Percentiles rank a stretch among this genome's conserved stretches.
phyloP scores from a whole-genome alignment of 495 filamentous ascomycete genomes.

The Parachaetomium inaequale region DNA sequence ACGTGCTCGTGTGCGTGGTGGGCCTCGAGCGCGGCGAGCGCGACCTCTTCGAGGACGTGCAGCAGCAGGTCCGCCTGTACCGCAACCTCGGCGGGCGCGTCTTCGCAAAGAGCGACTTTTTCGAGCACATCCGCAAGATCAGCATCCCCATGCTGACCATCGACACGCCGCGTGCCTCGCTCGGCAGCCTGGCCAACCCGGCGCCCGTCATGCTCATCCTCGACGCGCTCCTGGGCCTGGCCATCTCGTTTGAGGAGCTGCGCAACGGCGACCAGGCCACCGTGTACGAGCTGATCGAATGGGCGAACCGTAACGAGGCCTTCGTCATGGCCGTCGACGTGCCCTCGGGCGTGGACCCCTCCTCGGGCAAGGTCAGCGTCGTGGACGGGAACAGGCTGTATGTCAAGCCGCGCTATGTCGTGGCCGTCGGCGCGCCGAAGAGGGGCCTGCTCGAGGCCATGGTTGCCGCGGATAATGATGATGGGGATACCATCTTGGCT shows the following conservation, averaged over 20 bases:
- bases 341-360: constrained; percentile 79
- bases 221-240: constrained; percentile 82
- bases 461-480: constrained; percentile 53
- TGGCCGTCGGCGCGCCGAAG: constrained; percentile 81
- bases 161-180: constrained; percentile 33
- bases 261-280: constrained; percentile 75
- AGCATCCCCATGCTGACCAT: constrained; percentile 38
- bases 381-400: constrained; percentile 68
- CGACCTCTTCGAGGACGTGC: constrained; percentile 65
- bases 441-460: constrained; percentile 72
- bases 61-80: constrained; percentile 71
- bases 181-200: constrained; percentile 34
- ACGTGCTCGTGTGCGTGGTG: constrained; percentile 77
- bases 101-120: constrained; percentile 52
- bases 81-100: constrained; percentile 72
- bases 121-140: constrained; percentile 46
- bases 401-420: constrained; percentile 70
- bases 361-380: constrained; percentile 57
- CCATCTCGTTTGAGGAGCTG: constrained; percentile 78
- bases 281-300: constrained; percentile 78
- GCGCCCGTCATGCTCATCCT: constrained; percentile 71
- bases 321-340: constrained; percentile 79
- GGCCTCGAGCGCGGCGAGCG: constrained; percentile 66
- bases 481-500: constrained; percentile 39
- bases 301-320: constrained; percentile 78